Percentiles rank a stretch among this genome's conserved stretches.
These are phyloP conservation scores for Porpolomopsis calyptriformis DNA, from an alignment of 768 basidiomycete species.

Conservation along the genomic window DNA sequence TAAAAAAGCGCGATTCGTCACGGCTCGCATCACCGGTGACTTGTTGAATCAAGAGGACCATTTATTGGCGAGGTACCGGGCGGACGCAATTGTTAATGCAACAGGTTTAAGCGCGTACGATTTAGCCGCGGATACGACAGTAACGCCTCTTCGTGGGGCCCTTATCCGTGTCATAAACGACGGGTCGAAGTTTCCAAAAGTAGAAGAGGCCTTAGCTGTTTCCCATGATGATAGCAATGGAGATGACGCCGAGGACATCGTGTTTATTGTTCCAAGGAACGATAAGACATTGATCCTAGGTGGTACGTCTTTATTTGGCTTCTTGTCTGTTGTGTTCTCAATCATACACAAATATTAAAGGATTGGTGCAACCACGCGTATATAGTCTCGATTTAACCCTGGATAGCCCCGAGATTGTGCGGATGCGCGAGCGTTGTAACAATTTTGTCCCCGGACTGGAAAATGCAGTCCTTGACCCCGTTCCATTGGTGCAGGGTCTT, in stretches of 20 bases:
- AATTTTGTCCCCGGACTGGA: conserved; percentile 19
- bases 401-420: conserved; percentile 19
- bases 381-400: conserved; percentile 18
- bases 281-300: conserved; percentile 26
- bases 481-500: conserved; percentile 20
- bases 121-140: conserved; percentile 23
- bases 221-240: conserved; percentile 23
- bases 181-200: conserved; percentile 25
- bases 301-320: conserved; percentile 9
- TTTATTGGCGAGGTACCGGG: conserved; percentile 18
- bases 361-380: conserved; percentile 19
- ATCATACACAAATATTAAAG: not conserved
- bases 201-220: conserved; percentile 23
- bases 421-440: conserved; percentile 22
- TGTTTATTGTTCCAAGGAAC: conserved; percentile 28
- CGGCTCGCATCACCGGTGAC: conserved; percentile 22
- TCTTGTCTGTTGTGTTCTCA: not conserved
- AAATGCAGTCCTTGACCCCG: conserved; percentile 17
- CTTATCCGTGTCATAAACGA: conserved; percentile 27
- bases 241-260: conserved; percentile 21
- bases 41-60: conserved; percentile 18
- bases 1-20: conserved; percentile 22
- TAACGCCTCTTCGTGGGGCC: conserved; percentile 29
- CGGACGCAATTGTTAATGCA: conserved; percentile 25
- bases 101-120: conserved; percentile 24